Evolutionary conservation across 2,329 filamentous ascomycete species (phyloP), one percentile per base, ranked within the genome.

Genomic region (Phyllosticta citribraziliensis): DNA sequence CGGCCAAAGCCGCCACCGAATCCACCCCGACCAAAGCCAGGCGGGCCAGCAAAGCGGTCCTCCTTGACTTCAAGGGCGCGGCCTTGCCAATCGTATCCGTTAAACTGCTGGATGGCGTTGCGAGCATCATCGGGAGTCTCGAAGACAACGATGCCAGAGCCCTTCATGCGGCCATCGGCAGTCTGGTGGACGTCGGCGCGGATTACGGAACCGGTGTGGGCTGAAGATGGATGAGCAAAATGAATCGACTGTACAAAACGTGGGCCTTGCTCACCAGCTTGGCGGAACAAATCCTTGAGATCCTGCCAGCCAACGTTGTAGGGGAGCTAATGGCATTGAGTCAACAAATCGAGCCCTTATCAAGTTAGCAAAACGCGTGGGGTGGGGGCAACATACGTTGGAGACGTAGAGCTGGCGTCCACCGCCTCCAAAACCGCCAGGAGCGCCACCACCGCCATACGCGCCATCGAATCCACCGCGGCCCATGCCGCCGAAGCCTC

Each of bases 271-370:
- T 83, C 82, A 96, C 92, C 90, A 78, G 94, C 92, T 83, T 97
- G 92, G 72, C 94, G 89, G 83, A 99, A 99, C 67, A 99, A 83
- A 76, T 99, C 94, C 80, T 99, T 99, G 68, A 99, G 80, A 76
- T 99, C 94, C 79, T 99, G 94, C 94, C 94, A 99, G 74, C 94
- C 94, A 69, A 96, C 90, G 66, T 91, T 96, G 79, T 92, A 99
- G 20, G 94, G 94, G 68, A 99, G 89, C 94, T 99, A 77, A 50
- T 57, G 55, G 47, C 60, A 62, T 55, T 27, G 60, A 62, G 60
- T 62, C 60, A 62, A 62, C 60, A 56, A 62, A 58, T 47, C 60
- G 60, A 58, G 54, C 53, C 55, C 60, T 58, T 62, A 30, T 22
- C 57, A 57, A 56, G 53, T 62, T 53, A 62, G 60, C 60, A 58